Evolutionary conservation across 345 rosid species (phyloP).

Genomic region (Murraya paniculata): DNA sequence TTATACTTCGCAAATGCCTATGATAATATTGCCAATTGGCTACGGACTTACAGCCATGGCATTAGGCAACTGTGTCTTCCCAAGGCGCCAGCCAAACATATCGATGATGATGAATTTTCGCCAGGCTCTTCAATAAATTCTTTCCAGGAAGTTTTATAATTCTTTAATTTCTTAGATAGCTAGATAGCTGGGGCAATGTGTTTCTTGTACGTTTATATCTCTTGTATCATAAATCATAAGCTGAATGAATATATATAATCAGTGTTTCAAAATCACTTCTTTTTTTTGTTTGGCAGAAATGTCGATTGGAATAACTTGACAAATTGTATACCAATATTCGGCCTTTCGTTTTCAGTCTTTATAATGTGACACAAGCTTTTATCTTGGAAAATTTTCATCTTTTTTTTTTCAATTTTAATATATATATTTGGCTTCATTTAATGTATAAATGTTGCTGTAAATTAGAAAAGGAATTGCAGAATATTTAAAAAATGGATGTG

Average conservation of each 20-base stretch:
- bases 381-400: not conserved
- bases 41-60: conserved; percentile 2
- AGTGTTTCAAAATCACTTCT: not conserved
- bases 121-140: not conserved
- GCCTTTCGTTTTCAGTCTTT: not conserved
- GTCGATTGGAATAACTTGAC: not conserved
- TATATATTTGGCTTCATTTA: not conserved
- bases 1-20: too few species aligned
- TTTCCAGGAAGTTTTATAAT: not conserved
- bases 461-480: not conserved
- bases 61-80: conserved; percentile 3
- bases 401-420: too few species aligned
- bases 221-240: not conserved
- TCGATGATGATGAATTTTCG: not conserved
- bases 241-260: not conserved
- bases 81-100: conserved; percentile 5
- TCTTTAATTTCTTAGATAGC: too few species aligned
- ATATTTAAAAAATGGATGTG: not conserved
- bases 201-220: not conserved
- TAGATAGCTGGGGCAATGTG: not conserved
- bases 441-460: not conserved
- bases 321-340: not conserved
- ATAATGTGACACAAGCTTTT: not conserved
- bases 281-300: not conserved
- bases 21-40: not conserved